These are phyloP conservation scores for Volvariella surrecta DNA, from an alignment of 1,284 basidiomycete species.

Conservation along the genomic window DNA sequence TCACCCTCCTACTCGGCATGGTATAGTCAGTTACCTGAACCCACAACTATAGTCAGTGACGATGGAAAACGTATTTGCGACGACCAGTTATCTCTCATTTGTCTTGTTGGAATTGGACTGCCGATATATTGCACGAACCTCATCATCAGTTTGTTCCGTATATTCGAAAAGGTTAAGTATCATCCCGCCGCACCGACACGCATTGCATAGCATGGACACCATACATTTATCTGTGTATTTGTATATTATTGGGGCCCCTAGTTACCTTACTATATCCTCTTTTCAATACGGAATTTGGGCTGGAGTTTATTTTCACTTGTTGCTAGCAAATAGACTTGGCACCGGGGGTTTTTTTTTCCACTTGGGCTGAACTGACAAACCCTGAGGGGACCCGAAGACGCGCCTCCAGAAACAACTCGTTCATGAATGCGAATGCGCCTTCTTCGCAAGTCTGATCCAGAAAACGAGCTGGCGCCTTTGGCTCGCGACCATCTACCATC, in stretches of 20 bases:
- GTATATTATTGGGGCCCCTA: neutral
- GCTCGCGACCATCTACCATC: too few species aligned
- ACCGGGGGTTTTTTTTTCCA: too few species aligned
- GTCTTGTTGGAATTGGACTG: conserved; percentile 66
- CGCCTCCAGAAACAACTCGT: too few species aligned
- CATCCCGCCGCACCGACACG: conserved; percentile 20
- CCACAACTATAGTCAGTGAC: conserved; percentile 29
- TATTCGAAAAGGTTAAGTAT: conserved; percentile 82
- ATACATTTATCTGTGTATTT: neutral
- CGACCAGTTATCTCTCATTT: conserved; percentile 66
- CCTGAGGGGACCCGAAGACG: too few species aligned
- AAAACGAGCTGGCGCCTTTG: too few species aligned
- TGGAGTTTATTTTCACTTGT: too few species aligned
- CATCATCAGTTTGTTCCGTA: conserved; percentile 78
- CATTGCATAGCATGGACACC: conserved; percentile 7
- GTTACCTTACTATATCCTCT: conserved; percentile 3
- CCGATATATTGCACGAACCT: conserved; percentile 75
- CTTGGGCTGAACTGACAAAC: too few species aligned
- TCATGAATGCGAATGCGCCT: too few species aligned
- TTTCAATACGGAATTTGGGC: neutral
- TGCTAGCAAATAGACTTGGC: too few species aligned
- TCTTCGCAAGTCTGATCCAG: too few species aligned
- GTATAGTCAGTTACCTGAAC: conserved; percentile 55
- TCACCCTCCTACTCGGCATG: conserved; percentile 49
- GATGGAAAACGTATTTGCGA: conserved; percentile 55